Evolutionary conservation across 2,329 filamentous ascomycete species (phyloP), one percentile per base, ranked within the genome.

Genomic region (Apiospora marii): DNA sequence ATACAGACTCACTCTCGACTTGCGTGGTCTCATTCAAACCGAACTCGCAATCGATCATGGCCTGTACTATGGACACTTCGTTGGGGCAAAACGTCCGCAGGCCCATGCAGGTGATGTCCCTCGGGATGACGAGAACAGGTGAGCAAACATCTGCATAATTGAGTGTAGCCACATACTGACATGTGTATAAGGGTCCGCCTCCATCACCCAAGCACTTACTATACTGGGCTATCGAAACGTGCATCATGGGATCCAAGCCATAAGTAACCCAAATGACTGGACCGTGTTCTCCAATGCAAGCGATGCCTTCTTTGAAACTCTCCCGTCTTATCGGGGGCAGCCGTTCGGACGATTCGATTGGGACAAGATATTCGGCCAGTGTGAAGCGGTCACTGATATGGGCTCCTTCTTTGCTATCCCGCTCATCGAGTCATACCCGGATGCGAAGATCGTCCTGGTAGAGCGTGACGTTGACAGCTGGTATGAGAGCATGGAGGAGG

Each of bases 401-500:
- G 69, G 37, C 14, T 30, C 58, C 37, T 64, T 67, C 41, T 71
- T 71, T 24, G 51, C 69, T 10, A 24, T 30, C 16, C 51, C 58
- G 43, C 69, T 71, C 8, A 34, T 67, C 16, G 69, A 27, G 14
- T 53, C 69, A 1, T 71, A 71, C 24, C 69, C 69, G 53, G n/a
- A 64, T 27, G 69, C 69, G 4, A 67, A 67, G 30, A 58, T 71
- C n/a, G 34, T 71, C 24, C n/a, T 71, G 16, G 61, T 51, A 24
- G 69, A 48, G 67, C 71, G 67, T 8, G 43, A 61, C 10, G 44
- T 44, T 4, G 51, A 67, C 46, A 22, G 41, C 16, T 70, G 58
- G 53, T 34, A 67, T 12, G 61, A 68, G 43, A 64, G 58, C 4
- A 64, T 64, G 34, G 58, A 64, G 34, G 58, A 64, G 34, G 34